A percentile compares a stretch with the other conserved stretches of the same genome.
These are phyloP conservation scores for Rosa rugosa DNA, from an alignment of 306 rosid species.

Conservation along the genomic window DNA sequence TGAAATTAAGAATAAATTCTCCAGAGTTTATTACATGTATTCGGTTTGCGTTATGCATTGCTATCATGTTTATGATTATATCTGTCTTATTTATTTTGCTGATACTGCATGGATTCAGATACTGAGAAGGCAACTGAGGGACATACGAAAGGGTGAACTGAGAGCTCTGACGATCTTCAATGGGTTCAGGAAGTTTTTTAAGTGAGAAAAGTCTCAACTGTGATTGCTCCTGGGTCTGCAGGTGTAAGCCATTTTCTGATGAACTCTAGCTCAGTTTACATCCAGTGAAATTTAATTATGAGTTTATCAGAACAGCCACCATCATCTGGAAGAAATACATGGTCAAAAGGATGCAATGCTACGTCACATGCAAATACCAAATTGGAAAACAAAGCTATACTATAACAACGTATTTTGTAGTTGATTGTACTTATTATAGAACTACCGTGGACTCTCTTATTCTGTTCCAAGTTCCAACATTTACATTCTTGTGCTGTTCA, in stretches of 20 bases:
- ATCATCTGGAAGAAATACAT: not conserved
- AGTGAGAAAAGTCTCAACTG: conserved; percentile 36
- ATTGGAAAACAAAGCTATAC: not conserved
- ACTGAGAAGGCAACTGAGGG: conserved; percentile 74
- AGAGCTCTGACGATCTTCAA: conserved; percentile 69
- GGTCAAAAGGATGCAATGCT: not conserved
- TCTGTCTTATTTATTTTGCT: not conserved
- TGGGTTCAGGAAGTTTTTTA: conserved; percentile 68
- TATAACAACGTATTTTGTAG: not conserved
- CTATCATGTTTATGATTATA: not conserved
- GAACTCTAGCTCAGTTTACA: not conserved
- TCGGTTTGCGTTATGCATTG: not conserved
- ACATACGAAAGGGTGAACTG: conserved; percentile 77
- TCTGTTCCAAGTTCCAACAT: not conserved
- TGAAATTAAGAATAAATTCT: not conserved
- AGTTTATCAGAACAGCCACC: not conserved
- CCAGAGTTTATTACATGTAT: not conserved
- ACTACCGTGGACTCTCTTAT: not conserved
- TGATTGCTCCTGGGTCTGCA: not conserved
- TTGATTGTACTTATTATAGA: not conserved
- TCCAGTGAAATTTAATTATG: not conserved
- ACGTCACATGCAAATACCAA: not conserved
- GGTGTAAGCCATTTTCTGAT: conserved; percentile 12
- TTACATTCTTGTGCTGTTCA: not conserved
- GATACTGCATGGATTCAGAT: conserved; percentile 51